A percentile compares a stretch with the other conserved stretches of the same genome.
These are phyloP conservation scores for Globisporangium alternatum DNA, from an alignment of 352 stramenopile genomes.

Conservation along the genomic window DNA sequence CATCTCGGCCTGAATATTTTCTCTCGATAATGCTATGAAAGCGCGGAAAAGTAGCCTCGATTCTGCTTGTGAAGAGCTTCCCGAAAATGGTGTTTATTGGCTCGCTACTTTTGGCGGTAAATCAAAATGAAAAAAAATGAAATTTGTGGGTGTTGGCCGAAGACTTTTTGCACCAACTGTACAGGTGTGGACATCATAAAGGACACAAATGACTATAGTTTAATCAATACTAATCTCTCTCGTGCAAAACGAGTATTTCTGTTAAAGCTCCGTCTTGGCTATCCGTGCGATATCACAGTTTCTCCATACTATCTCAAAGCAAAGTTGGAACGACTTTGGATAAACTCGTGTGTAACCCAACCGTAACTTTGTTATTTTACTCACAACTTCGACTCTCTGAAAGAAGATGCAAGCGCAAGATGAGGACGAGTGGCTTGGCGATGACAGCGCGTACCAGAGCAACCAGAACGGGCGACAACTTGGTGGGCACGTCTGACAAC, in stretches of 20 bases:
- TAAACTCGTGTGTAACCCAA: constrained; percentile 4
- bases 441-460: constrained; percentile 6
- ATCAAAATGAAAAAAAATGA: no score
- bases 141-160: no score
- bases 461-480: constrained; percentile 2
- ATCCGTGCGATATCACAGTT: background rate
- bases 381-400: constrained; percentile 5
- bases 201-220: constrained; percentile 4
- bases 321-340: constrained; percentile 2
- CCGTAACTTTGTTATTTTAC: constrained; percentile 2
- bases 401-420: constrained; percentile 5
- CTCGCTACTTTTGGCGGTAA: no score
- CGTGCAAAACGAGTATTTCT: constrained; percentile 2
- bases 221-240: background rate
- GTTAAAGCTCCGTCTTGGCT: constrained; percentile 2
- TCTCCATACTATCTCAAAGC: constrained; percentile 2
- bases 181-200: constrained; percentile 4
- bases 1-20: no score
- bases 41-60: no score
- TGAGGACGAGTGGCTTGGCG: constrained; percentile 2
- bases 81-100: no score
- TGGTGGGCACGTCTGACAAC: background rate
- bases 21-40: no score
- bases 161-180: background rate
- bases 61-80: no score